A percentile compares a stretch with the other conserved stretches of the same genome.
Evolutionary conservation across 75 land plant genomes (phyloP).

Genomic region (Picea sitchensis): DNA sequence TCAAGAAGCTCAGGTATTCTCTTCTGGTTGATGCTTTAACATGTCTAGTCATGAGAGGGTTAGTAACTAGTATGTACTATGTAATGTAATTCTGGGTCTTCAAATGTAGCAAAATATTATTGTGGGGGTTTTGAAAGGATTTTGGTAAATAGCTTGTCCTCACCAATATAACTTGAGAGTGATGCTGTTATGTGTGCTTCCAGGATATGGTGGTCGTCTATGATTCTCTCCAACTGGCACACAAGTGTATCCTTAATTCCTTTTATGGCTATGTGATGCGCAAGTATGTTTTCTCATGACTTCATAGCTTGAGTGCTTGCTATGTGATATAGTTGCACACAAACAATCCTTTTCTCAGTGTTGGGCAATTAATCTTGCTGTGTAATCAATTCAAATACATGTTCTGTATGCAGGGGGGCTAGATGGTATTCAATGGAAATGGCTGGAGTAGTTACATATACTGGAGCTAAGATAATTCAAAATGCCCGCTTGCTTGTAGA

Average conservation of each 20-base stretch:
- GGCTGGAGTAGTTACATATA: conserved; percentile 99
- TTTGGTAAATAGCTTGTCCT: background rate
- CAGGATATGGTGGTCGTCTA: conserved; percentile 99
- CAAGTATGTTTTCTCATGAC: conserved; percentile 55
- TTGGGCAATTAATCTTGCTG: background rate
- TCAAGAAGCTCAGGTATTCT: conserved; percentile 90
- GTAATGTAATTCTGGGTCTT: background rate
- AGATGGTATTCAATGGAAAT: conserved; percentile 99
- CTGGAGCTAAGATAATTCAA: conserved; percentile 99
- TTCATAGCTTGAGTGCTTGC: background rate
- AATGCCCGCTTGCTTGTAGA: conserved; percentile 94
- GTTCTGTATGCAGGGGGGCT: conserved; percentile 70
- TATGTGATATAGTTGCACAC: background rate
- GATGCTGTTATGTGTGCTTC: conserved; percentile 9
- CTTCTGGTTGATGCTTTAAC: background rate
- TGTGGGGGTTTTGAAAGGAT: background rate
- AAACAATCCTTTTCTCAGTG: background rate
- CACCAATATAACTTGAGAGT: background rate
- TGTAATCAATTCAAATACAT: background rate
- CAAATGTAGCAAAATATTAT: background rate
- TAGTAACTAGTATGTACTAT: background rate
- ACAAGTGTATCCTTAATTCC: conserved; percentile 98
- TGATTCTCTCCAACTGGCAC: conserved; percentile 98
- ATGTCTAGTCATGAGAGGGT: conserved; percentile 1
- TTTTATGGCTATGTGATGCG: conserved; percentile 99